phyloP scores from a whole-genome alignment of 306 rosid species.

The Macrotyloma uniflorum region DNA sequence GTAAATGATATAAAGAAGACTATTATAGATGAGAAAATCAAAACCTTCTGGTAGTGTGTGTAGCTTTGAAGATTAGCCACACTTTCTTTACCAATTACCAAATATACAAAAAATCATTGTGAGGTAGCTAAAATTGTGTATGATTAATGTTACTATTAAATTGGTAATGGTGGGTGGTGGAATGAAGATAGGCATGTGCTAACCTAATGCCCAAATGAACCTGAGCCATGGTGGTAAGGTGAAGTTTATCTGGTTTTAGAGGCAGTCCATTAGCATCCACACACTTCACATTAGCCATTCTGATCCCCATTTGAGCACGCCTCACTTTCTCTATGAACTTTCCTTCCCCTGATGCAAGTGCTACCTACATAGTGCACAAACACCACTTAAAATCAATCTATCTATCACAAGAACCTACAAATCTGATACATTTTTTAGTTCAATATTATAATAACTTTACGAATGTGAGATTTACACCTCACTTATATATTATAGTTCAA shows the following conservation, averaged over 20 bases:
- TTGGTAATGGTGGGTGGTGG: background rate
- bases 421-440: too few species aligned
- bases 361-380: conserved; percentile 47
- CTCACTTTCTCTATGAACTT: conserved; percentile 52
- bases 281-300: conserved; percentile 48
- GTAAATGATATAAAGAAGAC: too few species aligned
- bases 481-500: too few species aligned
- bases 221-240: conserved; percentile 55
- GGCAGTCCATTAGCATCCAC: conserved; percentile 57
- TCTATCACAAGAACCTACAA: too few species aligned
- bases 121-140: conserved; percentile 1
- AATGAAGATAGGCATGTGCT: conserved; percentile 48
- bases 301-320: conserved; percentile 53
- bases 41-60: background rate
- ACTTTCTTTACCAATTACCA: background rate
- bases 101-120: too few species aligned
- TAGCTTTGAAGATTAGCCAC: background rate
- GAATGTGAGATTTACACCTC: too few species aligned
- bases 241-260: conserved; percentile 56
- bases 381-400: too few species aligned
- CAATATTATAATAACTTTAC: too few species aligned
- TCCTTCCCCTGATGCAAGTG: conserved; percentile 73
- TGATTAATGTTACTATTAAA: background rate
- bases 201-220: conserved; percentile 56
- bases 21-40: background rate